Conservation (phyloP, 2,329 filamentous ascomycete genomes). For the Colletotrichum caudatum region DNA sequence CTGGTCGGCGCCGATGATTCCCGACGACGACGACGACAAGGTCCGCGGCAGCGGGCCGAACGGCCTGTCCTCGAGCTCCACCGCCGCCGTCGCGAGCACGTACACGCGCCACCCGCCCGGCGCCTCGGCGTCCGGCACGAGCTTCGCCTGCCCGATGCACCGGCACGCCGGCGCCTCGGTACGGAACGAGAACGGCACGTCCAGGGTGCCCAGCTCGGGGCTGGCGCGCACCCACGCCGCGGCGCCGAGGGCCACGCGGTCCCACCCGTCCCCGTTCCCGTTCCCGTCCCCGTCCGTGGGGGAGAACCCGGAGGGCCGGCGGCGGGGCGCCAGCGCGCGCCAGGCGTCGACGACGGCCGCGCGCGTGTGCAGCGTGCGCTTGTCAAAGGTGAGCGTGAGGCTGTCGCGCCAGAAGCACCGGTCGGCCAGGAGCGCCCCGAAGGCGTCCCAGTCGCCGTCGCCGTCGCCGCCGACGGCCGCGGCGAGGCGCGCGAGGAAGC, state of each 20-base stretch:
- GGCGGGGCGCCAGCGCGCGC: neutral
- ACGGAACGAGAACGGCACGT: constrained; percentile 28
- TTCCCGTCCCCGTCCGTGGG: neutral
- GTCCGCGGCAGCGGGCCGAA: constrained; percentile 9
- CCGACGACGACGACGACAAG: neutral
- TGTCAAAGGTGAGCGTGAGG: constrained; percentile 39
- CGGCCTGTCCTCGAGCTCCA: constrained; percentile 10
- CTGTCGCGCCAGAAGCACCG: constrained; percentile 31
- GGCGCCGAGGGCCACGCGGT: constrained; percentile 1
- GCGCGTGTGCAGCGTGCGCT: constrained; percentile 31
- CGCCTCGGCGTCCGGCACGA: constrained; percentile 12
- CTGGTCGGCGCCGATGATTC: neutral
- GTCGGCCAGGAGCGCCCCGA: constrained; percentile 21
- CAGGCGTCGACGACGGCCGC: constrained; percentile 16
- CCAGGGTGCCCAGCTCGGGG: neutral
- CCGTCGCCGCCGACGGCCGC: neutral
- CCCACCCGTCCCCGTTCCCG: too few relatives aligned
- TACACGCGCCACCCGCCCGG: constrained; percentile 9
- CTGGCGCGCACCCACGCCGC: constrained; percentile 8
- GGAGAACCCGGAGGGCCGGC: constrained; percentile 9
- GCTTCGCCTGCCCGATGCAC: constrained; percentile 21
- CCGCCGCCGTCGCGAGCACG: constrained; percentile 16
- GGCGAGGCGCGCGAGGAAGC: constrained; percentile 17
- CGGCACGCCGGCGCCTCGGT: neutral
- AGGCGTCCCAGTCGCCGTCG: constrained; percentile 23